Evolutionary conservation across 495 filamentous ascomycete species (phyloP).

Genomic region (Wilcoxina mikolae): DNA sequence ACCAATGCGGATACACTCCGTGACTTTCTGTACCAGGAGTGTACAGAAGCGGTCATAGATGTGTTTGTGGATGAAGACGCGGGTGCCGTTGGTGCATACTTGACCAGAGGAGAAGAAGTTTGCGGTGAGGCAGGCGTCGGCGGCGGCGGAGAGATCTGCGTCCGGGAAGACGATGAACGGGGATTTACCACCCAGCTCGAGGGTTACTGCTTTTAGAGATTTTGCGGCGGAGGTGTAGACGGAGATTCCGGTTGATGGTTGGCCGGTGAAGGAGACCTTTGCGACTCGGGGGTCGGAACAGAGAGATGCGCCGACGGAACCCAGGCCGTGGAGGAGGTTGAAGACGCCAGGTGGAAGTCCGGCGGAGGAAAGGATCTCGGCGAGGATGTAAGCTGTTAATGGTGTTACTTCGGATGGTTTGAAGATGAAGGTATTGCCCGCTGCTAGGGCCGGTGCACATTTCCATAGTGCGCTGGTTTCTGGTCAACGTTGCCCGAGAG

Average conservation of each 20-base stretch:
- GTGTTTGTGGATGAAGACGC: slow-evolving; percentile 52
- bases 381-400: slow-evolving; percentile 52
- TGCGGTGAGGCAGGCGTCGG: slow-evolving; percentile 74
- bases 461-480: slow-evolving; percentile 60
- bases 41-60: slow-evolving; percentile 52
- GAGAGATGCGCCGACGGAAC: slow-evolving; percentile 54
- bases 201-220: slow-evolving; percentile 65
- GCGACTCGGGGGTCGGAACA: slow-evolving; percentile 52
- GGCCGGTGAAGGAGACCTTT: slow-evolving; percentile 75
- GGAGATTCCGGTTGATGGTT: slow-evolving; percentile 60
- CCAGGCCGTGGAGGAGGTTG: slow-evolving; percentile 63
- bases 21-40: slow-evolving; percentile 49
- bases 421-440: slow-evolving; percentile 77
- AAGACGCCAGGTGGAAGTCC: slow-evolving; percentile 67
- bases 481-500: not conserved
- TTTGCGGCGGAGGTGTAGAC: slow-evolving; percentile 50
- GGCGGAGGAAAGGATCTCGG: slow-evolving; percentile 54
- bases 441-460: slow-evolving; percentile 63
- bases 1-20: slow-evolving; percentile 46
- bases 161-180: slow-evolving; percentile 59
- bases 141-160: slow-evolving; percentile 53
- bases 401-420: slow-evolving; percentile 73
- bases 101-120: slow-evolving; percentile 74
- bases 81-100: slow-evolving; percentile 72
- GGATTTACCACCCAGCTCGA: slow-evolving; percentile 74